phyloP scores from a whole-genome alignment of 768 basidiomycete species.

The Lactarius trivialis region DNA sequence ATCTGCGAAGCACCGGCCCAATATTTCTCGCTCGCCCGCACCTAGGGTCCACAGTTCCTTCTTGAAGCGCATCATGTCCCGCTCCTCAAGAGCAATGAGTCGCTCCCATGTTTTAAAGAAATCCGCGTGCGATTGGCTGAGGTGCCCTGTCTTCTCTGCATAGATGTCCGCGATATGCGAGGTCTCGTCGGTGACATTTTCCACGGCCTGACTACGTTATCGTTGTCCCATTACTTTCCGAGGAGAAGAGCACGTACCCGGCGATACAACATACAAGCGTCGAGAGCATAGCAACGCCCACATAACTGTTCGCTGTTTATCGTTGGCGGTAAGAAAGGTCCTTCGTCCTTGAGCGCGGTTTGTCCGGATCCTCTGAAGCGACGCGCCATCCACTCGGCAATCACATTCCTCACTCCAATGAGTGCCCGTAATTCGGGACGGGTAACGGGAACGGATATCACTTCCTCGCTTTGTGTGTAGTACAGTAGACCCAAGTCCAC shows the following conservation, averaged over 20 bases:
- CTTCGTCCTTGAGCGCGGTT: conserved; percentile 22
- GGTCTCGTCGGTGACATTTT: conserved; percentile 46
- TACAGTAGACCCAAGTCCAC: conserved; percentile 83
- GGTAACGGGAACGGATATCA: conserved; percentile 72
- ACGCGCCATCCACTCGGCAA: conserved; percentile 70
- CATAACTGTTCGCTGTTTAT: conserved; percentile 79
- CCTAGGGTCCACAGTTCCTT: conserved; percentile 93
- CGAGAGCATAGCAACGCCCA: conserved; percentile 71
- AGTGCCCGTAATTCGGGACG: conserved; percentile 82
- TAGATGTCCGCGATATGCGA: conserved; percentile 65
- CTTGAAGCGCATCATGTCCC: conserved; percentile 74
- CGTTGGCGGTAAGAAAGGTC: conserved; percentile 73
- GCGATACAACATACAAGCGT: conserved; percentile 92
- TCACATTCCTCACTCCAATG: conserved; percentile 74
- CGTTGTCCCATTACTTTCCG: neutral
- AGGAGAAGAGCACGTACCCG: conserved; percentile 42
- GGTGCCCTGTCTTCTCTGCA: conserved; percentile 70
- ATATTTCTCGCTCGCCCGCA: conserved; percentile 68
- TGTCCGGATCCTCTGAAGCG: conserved; percentile 29
- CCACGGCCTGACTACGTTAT: conserved; percentile 50
- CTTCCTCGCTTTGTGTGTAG: conserved; percentile 88
- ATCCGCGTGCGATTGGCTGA: conserved; percentile 54
- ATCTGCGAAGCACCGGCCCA: conserved; percentile 75
- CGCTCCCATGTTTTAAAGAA: conserved; percentile 94
- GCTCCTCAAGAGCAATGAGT: conserved; percentile 80